Base-by-base conservation (phyloP, 805 yeast genomes). In the Candida quercuum region DNA sequence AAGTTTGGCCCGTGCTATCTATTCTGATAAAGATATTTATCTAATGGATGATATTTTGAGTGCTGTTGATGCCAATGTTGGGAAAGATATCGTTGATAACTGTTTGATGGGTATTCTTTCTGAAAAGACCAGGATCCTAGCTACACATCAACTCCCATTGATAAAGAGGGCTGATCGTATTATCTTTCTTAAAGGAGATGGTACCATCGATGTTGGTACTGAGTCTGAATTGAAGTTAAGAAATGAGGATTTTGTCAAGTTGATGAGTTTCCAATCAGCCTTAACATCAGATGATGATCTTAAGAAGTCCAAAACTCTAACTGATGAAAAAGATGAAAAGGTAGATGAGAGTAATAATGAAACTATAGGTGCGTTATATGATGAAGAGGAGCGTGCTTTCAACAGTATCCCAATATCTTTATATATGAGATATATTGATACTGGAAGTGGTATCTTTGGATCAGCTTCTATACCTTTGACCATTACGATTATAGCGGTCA, bases 1-100 rank as follows among this genome's bases (percentile, higher is more conserved):
- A 27, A 80, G 94, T 2, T 71, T 89, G 39, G 97, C 98, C 0
- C 74, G 98, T 54, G 96, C 98, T 8, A 95, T 91, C 9, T 89
- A 91, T 57, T 75, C 95, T 10, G 72, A 37, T 7, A 24, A 14
- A 6, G 44, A 40, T 14, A 40, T 40, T 13, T 37, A 32, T 31
- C 21, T 40, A 36, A 58, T 83, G 37, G 93, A 83, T 51, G 93
- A 83, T 54, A 84, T 82, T n/a, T 67, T 84, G 40, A 75, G 84
- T 59, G 91, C 93, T 6, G 89, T 83, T 11, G 91, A 83, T 57
- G 86, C 87, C 25, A 77, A 82, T 49, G 94, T 83, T 41, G 93
- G 91, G n/a, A 73, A 74, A 39, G 84, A 78, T 45, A 81, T 85
- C 33, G 72, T 82, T 66, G 72, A 77, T 33, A 63, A 72, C 16